Base-by-base conservation (phyloP, 805 yeast species). In the Maudiozyma saulgeensis region DNA sequence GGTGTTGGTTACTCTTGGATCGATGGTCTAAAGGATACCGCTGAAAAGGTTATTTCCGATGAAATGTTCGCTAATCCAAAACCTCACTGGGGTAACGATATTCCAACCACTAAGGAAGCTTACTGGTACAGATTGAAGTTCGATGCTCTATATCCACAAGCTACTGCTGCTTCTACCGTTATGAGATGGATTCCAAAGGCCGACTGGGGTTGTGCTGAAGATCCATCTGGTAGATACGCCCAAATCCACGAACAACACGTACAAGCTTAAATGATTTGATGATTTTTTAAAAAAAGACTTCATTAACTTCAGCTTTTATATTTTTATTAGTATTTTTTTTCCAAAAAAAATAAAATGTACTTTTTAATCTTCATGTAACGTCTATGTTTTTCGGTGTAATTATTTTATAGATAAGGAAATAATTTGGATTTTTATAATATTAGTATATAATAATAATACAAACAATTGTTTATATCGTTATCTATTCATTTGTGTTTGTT, bases 121-220 rank as follows among this genome's bases (percentile, higher is more conserved):
- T 93, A 89, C 80, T 93, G 96, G 95, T 93, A 93, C 80, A 84
- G 99, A 79, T 78, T 84, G 67, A 87, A 89, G 78, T 93, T 93
- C 63, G 99, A 93, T 71, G 95, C 86, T 63, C 72, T 87, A 61
- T 93, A 89, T 85, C 86, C 90, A 53, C 82, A 83, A 61, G 77
- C 81, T 70, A 93, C 96, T 57, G 99, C 95, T 56, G 97, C 96
- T 51, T 74, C 81, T 40, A 93, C 99, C 18, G 99, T 93, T 52
- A 89, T 87, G 97, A 85, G 99, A 79, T 93, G 99, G 99, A 73
- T 93, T 71, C 99, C 99, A 68, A 93, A 93, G 79, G 98, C 98
- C 55, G 99, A 93, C 71, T 93, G 99, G 99, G 99, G 99, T 58
- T 93, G 99, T 74, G 89, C 90, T 64, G 96, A 84, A 62, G 99